These are phyloP conservation scores for Carpinus fangiana DNA, from an alignment of 306 rosid genomes.

Conservation along the genomic window DNA sequence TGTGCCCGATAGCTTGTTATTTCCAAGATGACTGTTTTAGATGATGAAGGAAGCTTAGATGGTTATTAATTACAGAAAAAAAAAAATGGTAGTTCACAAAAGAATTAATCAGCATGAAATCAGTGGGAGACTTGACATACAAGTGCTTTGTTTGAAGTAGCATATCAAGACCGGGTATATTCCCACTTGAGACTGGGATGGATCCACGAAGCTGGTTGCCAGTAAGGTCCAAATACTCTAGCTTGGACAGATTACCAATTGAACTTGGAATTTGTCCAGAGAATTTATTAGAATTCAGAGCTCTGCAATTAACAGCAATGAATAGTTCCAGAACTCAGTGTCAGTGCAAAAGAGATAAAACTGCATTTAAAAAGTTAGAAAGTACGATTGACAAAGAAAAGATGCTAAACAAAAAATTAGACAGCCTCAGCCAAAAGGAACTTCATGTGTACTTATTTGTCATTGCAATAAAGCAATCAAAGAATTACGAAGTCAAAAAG, in stretches of 20 bases:
- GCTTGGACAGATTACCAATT: slow-evolving; percentile 42
- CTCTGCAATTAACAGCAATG: slow-evolving; percentile 20
- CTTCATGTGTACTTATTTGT: neutral
- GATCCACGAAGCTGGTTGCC: slow-evolving; percentile 35
- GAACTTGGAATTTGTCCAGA: slow-evolving; percentile 37
- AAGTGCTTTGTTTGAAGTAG: slow-evolving; percentile 36
- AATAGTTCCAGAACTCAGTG: neutral
- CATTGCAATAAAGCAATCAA: neutral
- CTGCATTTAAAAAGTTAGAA: neutral
- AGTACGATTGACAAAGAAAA: neutral
- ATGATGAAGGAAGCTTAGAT: neutral
- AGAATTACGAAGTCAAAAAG: neutral
- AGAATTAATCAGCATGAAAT: neutral
- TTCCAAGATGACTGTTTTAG: slow-evolving; percentile 38
- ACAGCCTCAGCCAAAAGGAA: neutral
- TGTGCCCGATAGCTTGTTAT: slow-evolving; percentile 25
- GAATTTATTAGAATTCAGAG: slow-evolving; percentile 37
- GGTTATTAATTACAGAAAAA: neutral
- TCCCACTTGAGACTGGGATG: slow-evolving; percentile 36
- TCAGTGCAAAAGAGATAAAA: neutral
- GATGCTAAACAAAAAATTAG: too few relatives aligned
- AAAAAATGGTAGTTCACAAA: neutral
- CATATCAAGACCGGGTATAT: slow-evolving; percentile 34
- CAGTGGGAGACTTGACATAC: slow-evolving; percentile 17
- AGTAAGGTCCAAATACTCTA: slow-evolving; percentile 40